Conservation (phyloP, 192 early-diverging fungal species). For the Coemansia sp. region DNA sequence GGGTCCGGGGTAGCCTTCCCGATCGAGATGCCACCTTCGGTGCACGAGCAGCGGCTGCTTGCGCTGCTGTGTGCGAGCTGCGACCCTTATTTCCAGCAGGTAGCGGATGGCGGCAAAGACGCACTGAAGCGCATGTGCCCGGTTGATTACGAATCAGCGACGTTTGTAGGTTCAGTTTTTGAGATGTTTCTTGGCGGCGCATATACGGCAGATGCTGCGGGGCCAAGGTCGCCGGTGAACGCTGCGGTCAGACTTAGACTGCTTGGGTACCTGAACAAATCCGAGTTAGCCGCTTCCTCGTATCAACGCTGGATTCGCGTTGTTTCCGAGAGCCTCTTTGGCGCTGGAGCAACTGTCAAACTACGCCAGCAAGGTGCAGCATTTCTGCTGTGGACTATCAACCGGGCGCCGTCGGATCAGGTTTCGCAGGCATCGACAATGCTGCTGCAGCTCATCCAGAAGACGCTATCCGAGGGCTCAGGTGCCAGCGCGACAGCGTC, state of each 20-base stretch:
- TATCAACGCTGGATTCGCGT: conserved; percentile 72
- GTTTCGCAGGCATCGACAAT: conserved; percentile 66
- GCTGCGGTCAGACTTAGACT: conserved; percentile 28
- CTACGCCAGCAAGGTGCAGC: conserved; percentile 71
- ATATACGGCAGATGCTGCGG: conserved; percentile 4
- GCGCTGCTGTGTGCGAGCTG: conserved; percentile 44
- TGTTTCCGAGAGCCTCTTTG: conserved; percentile 79
- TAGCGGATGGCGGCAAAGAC: conserved; percentile 70
- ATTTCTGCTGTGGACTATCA: conserved; percentile 87
- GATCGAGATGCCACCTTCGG: conserved; percentile 19
- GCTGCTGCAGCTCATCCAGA: conserved; percentile 68
- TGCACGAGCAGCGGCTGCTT: conserved; percentile 56
- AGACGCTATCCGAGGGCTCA: conserved; percentile 27
- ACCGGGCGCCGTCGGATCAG: conserved; percentile 59
- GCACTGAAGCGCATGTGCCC: conserved; percentile 68
- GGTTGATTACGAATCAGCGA: conserved; percentile 67
- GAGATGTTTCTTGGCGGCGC: conserved; percentile 62
- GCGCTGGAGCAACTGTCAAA: conserved; percentile 59
- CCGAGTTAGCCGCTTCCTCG: conserved; percentile 63
- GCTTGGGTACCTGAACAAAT: conserved; percentile 51
- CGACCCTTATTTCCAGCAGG: conserved; percentile 71
- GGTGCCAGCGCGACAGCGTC: background rate
- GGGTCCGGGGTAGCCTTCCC: conserved; percentile 48
- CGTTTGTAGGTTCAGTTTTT: conserved; percentile 56
- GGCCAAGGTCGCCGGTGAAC: conserved; percentile 16